Conservation (phyloP, 2,329 filamentous ascomycete genomes). For the Xylariaceae sp. region DNA sequence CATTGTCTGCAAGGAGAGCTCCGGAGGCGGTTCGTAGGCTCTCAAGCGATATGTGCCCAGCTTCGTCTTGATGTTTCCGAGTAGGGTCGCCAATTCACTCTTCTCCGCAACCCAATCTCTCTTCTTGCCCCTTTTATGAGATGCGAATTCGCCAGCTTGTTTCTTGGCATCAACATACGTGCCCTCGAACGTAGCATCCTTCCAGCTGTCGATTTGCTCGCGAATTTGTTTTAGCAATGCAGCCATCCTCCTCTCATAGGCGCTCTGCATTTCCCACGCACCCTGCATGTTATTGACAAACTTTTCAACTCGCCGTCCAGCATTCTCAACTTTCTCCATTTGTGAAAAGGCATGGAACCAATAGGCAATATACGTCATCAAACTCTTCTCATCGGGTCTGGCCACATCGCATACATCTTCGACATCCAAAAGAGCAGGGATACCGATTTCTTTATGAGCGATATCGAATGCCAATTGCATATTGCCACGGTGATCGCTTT, state of each 20-base stretch:
- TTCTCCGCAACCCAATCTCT: constrained; percentile 97
- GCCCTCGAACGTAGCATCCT: constrained; percentile 78
- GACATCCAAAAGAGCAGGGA: constrained; percentile 91
- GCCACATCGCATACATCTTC: constrained; percentile 97
- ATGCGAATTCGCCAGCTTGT: constrained; percentile 76
- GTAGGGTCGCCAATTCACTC: constrained; percentile 84
- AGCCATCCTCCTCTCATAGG: constrained; percentile 87
- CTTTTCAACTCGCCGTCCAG: constrained; percentile 92
- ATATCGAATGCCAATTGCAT: constrained; percentile 99
- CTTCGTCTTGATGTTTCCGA: constrained; percentile 99
- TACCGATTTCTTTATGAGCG: constrained; percentile 92
- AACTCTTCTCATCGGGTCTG: constrained; percentile 89
- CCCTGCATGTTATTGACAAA: constrained; percentile 99
- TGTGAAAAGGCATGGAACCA: constrained; percentile 99
- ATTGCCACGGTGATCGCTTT: constrained; percentile 89
- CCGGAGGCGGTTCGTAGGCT: constrained; percentile 84
- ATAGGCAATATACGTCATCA: constrained; percentile 99
- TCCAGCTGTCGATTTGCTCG: constrained; percentile 73
- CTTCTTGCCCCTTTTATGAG: constrained; percentile 90
- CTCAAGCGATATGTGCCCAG: constrained; percentile 89
- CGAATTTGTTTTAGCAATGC: constrained; percentile 74
- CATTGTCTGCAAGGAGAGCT: constrained; percentile 77
- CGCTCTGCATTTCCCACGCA: constrained; percentile 99
- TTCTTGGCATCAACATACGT: constrained; percentile 90
- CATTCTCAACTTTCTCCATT: constrained; percentile 98